Conservation (phyloP, 2,329 filamentous ascomycete genomes). For the Leptographium radiaticola region DNA sequence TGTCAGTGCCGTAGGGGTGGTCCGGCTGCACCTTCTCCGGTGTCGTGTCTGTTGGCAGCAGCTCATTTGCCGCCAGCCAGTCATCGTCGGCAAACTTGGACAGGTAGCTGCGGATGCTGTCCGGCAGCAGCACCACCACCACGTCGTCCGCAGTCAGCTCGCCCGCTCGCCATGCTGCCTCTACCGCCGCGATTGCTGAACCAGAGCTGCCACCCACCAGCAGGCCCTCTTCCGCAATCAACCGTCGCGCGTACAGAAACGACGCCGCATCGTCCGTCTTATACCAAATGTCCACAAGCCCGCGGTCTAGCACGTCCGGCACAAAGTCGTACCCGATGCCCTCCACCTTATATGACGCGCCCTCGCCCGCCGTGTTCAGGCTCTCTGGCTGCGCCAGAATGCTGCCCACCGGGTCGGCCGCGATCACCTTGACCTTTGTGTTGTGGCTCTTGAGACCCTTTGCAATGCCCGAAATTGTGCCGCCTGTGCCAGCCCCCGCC, state of each 20-base stretch:
- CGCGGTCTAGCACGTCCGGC: slow-evolving; percentile 77
- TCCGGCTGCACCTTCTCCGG: slow-evolving; percentile 20
- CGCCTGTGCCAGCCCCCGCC: slow-evolving; percentile 87
- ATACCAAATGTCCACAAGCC: slow-evolving; percentile 84
- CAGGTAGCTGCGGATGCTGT: slow-evolving; percentile 94
- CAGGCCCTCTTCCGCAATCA: slow-evolving; percentile 90
- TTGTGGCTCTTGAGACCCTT: slow-evolving; percentile 81
- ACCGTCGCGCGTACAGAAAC: slow-evolving; percentile 74
- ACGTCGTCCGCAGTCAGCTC: slow-evolving; percentile 72
- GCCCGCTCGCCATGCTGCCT: slow-evolving; percentile 64
- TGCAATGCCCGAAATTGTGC: slow-evolving; percentile 84
- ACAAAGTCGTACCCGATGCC: slow-evolving; percentile 98
- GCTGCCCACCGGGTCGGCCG: slow-evolving; percentile 84
- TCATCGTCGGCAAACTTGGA: slow-evolving; percentile 98
- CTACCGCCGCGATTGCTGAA: slow-evolving; percentile 73
- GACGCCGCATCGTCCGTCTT: slow-evolving; percentile 92
- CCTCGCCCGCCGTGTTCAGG: slow-evolving; percentile 68
- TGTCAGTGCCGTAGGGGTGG: slow-evolving; percentile 66
- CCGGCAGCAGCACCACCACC: slow-evolving; percentile 81
- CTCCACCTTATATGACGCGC: slow-evolving; percentile 92
- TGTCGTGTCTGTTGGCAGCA: slow-evolving; percentile 50
- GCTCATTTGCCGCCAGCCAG: slow-evolving; percentile 94
- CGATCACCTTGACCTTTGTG: slow-evolving; percentile 71
- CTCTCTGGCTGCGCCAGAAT: slow-evolving; percentile 71
- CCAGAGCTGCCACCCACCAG: slow-evolving; percentile 89